Base-by-base conservation (phyloP, 1,284 basidiomycete species). In the Ganoderma leucocontextum region DNA sequence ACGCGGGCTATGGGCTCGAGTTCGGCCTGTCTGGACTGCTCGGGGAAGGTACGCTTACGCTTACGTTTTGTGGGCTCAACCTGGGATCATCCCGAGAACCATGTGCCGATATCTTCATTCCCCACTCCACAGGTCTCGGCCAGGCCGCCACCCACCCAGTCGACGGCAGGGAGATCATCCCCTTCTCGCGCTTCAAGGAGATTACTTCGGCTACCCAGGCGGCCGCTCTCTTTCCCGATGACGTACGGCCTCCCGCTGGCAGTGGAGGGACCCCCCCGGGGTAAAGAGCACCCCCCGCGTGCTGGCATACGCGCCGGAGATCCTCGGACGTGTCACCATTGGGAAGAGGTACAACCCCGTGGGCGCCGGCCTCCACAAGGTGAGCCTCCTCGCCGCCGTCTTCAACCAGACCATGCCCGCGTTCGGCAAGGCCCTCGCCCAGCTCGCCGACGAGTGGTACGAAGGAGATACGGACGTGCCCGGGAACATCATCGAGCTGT, bases 21-120 rank as follows among this genome's bases (percentile, higher is more conserved):
- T 90, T 92, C 72, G 83, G 83, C 7, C 75, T 91, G n/a, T 84
- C 83, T 7, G 91, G 91, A 5, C 85, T 90, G 75, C 77, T 89
- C 17, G 85, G 86, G 5, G 89, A 92, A 84, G 90, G 90, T 89
- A 33, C 29, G 22, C 52, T 39, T 10, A 13, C 39, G 39, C 9
- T 29, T 53, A 15, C 52, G 29, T 53, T 53, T 53, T 33, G 29
- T 17, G 52, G 17, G n/a, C 15, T 9, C n/a, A 49, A 49, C n/a
- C 47, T 12, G n/a, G 47, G n/a, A 22, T 53, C 52, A 25, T 29
- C 13, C 52, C 52, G 52, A 10, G 29, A 29, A 13, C 52, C 52
- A 33, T 53, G 15, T 53, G 52, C 25, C 52, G 29, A 53, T 33
- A 33, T 53, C 29, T 53, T 33, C 17, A 29, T 33, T 25, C n/a